These are phyloP conservation scores for Tremella mesenterica DNA, from an alignment of 768 basidiomycete genomes.

Conservation along the genomic window DNA sequence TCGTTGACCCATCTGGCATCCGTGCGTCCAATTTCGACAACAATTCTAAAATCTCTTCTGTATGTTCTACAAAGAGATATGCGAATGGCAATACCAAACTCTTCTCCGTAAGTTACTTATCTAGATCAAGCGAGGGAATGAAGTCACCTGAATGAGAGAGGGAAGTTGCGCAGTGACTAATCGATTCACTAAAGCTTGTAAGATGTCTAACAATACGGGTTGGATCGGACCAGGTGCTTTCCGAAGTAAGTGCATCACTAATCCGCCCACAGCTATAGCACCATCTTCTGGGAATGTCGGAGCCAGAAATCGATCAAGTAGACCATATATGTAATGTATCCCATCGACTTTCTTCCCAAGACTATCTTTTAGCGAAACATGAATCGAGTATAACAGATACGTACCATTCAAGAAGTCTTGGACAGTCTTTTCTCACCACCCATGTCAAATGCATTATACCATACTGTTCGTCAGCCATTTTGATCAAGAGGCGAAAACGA, in stretches of 20 bases:
- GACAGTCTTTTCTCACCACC: constrained; percentile 76
- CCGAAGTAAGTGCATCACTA: constrained; percentile 85
- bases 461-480: constrained; percentile 52
- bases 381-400: constrained; percentile 9
- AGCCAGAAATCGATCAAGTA: constrained; percentile 69
- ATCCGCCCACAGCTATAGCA: constrained; percentile 84
- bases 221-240: constrained; percentile 70
- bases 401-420: constrained; percentile 68
- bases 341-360: constrained; percentile 65
- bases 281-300: constrained; percentile 76
- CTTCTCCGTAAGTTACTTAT: constrained; percentile 44
- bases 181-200: constrained; percentile 71
- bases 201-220: constrained; percentile 75
- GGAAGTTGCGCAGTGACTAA: constrained; percentile 81
- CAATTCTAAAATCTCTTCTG: constrained; percentile 66
- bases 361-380: not conserved
- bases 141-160: constrained; percentile 71
- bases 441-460: constrained; percentile 72
- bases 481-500: not conserved
- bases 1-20: constrained; percentile 45
- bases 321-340: constrained; percentile 60
- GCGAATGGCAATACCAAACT: constrained; percentile 88
- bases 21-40: constrained; percentile 58
- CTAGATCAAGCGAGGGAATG: not conserved
- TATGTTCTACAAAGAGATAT: constrained; percentile 73